Evolutionary conservation across 2,329 filamentous ascomycete species (phyloP), one percentile per base, ranked within the genome.

Genomic region (Xenoacremonium recifei): DNA sequence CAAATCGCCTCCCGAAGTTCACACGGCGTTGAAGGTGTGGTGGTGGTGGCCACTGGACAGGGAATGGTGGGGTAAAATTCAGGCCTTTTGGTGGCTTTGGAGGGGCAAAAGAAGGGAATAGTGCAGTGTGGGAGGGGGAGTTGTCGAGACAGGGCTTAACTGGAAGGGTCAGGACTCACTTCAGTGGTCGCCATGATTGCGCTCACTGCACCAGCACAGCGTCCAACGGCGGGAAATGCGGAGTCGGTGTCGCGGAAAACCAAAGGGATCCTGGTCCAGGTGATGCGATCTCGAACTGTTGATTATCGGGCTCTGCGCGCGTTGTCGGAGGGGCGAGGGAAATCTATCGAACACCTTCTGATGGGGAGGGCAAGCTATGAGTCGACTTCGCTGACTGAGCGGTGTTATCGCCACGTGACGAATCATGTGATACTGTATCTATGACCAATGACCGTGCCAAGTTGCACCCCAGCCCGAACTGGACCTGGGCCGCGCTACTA

Each of bases 81-180:
- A 44, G 40, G 50, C 47, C 50, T 20, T 54, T 47, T 53, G 51
- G 52, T 51, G 49, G 52, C 51, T 49, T 46, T 54, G 45, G 47
- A 47, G 44, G 39, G 47, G 49, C 30, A 40, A n/a, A n/a, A n/a
- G n/a, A n/a, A 16, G 32, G 21, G 13, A 20, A 29, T 17, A 12
- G 23, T 21, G 25, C 11, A 31, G 27, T 16, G 36, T 21, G 18
- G 21, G 16, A 35, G 33, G n/a, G n/a, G n/a, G n/a, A n/a, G n/a
- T n/a, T n/a, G n/a, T n/a, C n/a, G n/a, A n/a, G n/a, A n/a, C n/a
- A n/a, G n/a, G n/a, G n/a, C n/a, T n/a, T n/a, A n/a, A n/a, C n/a
- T n/a, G n/a, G n/a, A n/a, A n/a, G n/a, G 32, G 32, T 18, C 16
- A 34, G 20, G 20, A 34, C 32, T 34, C 32, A 34, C 32, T 20